phyloP scores from a whole-genome alignment of 495 filamentous ascomycete species.

The Hypoxylon lienhwacheense region DNA sequence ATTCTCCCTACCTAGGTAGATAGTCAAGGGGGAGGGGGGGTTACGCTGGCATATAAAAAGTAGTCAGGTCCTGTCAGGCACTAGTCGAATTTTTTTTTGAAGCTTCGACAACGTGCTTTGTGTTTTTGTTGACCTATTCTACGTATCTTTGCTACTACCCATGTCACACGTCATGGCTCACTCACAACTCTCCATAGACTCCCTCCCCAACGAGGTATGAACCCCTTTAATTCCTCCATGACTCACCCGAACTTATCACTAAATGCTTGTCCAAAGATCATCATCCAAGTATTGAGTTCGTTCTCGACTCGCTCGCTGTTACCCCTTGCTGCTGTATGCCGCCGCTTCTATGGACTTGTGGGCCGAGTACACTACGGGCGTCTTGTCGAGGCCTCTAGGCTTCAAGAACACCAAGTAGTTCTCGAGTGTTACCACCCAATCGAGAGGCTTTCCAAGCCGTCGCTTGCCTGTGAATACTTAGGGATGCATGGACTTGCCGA shows the following conservation, averaged over 20 bases:
- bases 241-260: constrained; percentile 13
- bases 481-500: constrained; percentile 57
- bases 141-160: constrained; percentile 35
- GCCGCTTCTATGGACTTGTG: constrained; percentile 66
- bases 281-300: constrained; percentile 63
- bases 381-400: constrained; percentile 57
- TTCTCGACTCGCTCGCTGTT: constrained; percentile 64
- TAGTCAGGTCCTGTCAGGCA: constrained; percentile 1
- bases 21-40: too few relatives aligned
- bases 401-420: constrained; percentile 65
- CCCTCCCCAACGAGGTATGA: constrained; percentile 51
- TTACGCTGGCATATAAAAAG: constrained; percentile 33
- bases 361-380: constrained; percentile 69
- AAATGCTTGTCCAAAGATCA: constrained; percentile 54
- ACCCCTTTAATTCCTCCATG: not conserved
- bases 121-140: constrained; percentile 33
- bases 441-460: constrained; percentile 67
- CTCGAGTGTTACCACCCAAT: constrained; percentile 78
- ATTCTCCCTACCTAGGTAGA: too few relatives aligned
- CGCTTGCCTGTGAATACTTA: constrained; percentile 68
- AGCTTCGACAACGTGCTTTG: constrained; percentile 32
- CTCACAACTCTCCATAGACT: constrained; percentile 38
- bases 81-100: constrained; percentile 2
- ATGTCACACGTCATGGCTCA: constrained; percentile 38
- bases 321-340: constrained; percentile 61